These are phyloP conservation scores for Blakeslea trispora DNA, from an alignment of 371 early-diverging fungal species.

Conservation along the genomic window DNA sequence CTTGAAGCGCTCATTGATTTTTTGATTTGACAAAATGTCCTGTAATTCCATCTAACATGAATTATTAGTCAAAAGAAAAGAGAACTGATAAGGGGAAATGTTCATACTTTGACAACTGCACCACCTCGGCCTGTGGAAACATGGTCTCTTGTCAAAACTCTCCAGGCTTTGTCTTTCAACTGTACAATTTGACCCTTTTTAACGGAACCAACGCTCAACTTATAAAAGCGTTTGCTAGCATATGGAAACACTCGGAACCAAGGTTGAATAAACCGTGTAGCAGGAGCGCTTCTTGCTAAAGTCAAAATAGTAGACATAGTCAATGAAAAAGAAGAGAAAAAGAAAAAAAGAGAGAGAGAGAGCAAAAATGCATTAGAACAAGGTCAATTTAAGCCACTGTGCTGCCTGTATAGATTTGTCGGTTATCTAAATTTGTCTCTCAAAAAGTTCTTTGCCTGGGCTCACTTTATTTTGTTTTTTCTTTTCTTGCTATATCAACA, in stretches of 20 bases:
- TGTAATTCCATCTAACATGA: slow-evolving; percentile 68
- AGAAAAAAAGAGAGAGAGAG: not conserved
- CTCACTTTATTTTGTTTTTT: not conserved
- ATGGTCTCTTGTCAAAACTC: slow-evolving; percentile 46
- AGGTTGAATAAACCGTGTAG: not conserved
- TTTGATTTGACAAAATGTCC: slow-evolving; percentile 55
- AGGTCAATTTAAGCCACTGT: too few species aligned
- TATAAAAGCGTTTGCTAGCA: slow-evolving; percentile 29
- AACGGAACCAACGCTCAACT: slow-evolving; percentile 45
- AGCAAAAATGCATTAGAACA: slow-evolving; percentile 7
- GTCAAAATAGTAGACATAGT: slow-evolving; percentile 3
- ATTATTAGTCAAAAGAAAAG: too few species aligned
- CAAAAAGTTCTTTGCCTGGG: not conserved
- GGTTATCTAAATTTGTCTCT: not conserved
- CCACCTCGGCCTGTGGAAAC: slow-evolving; percentile 52
- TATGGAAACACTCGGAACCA: not conserved
- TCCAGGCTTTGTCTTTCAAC: slow-evolving; percentile 47
- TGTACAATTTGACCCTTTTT: slow-evolving; percentile 54
- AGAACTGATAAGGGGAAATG: not conserved
- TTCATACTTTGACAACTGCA: slow-evolving; percentile 51
- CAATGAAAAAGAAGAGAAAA: not conserved
- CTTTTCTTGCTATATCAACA: slow-evolving; percentile 1
- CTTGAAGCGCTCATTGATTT: slow-evolving; percentile 64
- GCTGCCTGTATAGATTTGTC: too few species aligned
- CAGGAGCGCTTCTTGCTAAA: slow-evolving; percentile 2